Conservation (phyloP, 2,329 filamentous ascomycete species). For the Nothomitra cinnamomea region DNA sequence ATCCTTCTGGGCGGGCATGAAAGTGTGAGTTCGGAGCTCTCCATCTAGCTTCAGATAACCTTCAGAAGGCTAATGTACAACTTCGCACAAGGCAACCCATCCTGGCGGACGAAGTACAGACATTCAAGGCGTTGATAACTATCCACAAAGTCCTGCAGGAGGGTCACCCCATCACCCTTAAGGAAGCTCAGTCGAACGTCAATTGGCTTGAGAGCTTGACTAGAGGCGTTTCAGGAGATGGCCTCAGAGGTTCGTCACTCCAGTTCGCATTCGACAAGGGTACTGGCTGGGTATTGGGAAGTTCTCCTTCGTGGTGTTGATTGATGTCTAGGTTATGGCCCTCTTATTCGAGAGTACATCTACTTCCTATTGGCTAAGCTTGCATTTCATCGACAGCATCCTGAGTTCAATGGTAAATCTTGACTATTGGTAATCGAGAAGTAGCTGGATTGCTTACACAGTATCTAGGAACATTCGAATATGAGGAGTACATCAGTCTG, state of each 20-base stretch:
- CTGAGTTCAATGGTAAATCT: constrained; percentile 74
- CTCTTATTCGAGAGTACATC: constrained; percentile 91
- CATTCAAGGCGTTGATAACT: constrained; percentile 95
- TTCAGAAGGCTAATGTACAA: not conserved
- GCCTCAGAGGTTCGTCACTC: constrained; percentile 47
- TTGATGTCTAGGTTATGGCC: constrained; percentile 51
- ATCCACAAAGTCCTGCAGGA: constrained; percentile 96
- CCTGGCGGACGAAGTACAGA: constrained; percentile 93
- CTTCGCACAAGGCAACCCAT: constrained; percentile 60
- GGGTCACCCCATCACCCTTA: constrained; percentile 73
- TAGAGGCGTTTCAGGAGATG: constrained; percentile 66
- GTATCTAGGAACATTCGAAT: constrained; percentile 62
- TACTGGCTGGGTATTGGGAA: not conserved
- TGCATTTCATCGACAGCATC: constrained; percentile 89
- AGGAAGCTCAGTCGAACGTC: constrained; percentile 76
- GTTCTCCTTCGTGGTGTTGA: not conserved
- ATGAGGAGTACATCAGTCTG: constrained; percentile 95
- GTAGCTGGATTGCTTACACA: not conserved
- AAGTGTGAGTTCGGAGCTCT: constrained; percentile 55
- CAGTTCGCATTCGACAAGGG: constrained; percentile 1
- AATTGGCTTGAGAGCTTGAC: constrained; percentile 88
- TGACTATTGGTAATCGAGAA: not conserved
- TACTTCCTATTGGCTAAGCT: constrained; percentile 89
- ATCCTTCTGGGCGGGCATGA: constrained; percentile 96
- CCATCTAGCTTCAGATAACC: not conserved